Conservation (phyloP, 192 early-diverging fungal genomes). For the Backusella sp. region DNA sequence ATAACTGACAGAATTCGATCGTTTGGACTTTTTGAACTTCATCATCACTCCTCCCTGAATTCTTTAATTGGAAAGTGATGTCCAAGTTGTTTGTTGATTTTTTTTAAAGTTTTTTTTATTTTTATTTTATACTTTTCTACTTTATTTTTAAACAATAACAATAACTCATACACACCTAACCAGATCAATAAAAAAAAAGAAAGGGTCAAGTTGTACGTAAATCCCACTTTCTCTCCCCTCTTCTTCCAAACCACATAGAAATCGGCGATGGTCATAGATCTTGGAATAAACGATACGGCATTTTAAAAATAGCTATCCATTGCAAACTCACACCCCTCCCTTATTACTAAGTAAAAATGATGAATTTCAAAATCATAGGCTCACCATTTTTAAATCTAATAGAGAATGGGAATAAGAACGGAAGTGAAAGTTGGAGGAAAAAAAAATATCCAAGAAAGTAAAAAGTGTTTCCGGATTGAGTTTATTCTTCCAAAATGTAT, state of each 20-base stretch:
- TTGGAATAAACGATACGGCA: neutral
- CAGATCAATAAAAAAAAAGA: neutral
- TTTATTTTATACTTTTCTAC: neutral
- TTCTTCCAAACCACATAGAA: neutral
- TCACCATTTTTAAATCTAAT: neutral
- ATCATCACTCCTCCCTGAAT: neutral
- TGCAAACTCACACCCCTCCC: neutral
- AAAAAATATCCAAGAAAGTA: neutral
- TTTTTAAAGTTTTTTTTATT: neutral
- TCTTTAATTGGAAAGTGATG: conserved; percentile 2
- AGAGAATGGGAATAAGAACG: neutral
- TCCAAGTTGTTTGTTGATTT: neutral
- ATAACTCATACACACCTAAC: neutral
- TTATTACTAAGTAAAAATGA: neutral
- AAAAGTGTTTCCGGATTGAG: neutral
- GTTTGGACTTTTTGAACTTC: neutral
- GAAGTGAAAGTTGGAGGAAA: neutral
- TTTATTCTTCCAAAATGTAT: neutral
- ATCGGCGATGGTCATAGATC: neutral
- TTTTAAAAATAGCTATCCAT: neutral
- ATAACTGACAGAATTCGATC: conserved; percentile 5
- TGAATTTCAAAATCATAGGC: neutral
- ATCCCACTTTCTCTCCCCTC: neutral
- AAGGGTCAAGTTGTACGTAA: neutral
- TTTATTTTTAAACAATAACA: neutral